Base-by-base conservation (phyloP, 345 rosid species). In the Nephelium lappaceum region DNA sequence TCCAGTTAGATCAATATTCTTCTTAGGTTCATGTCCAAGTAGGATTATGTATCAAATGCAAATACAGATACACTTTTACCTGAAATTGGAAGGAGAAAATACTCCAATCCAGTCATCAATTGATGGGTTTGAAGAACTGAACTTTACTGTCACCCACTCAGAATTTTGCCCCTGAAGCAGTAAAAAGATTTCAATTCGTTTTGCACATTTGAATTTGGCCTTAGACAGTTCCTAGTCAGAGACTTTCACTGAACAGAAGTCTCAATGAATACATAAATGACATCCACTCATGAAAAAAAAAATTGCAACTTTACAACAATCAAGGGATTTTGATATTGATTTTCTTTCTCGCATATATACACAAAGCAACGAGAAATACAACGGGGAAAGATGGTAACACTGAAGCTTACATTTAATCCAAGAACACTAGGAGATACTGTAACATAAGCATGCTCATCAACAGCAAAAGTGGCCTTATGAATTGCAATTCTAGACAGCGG, bases 61-160 rank as follows among this genome's bases (percentile, higher is more conserved):
- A 77, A 64, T 8, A 18, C 62, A 70, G n/a, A 16, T 24, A 47
- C 9, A 27, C 11, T 43, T 53, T 49, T 81, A 93, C 95, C 88
- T 89, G 85, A 93, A 88, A 81, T 91, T 86, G 69, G 90, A 86
- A 76, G 95, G 93, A 68, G 97, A 92, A 85, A 92, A 91, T 39
- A 92, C 93, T 64, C 89, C 97, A 80, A 93, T 88, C 93, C 97
- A 90, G 76, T 93, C 93, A 86, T 87, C 91, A 84, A 73, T 68
- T 15, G 91, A 86, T 57, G 97, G 93, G 62, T 80, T 83, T 4
- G 86, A 86, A 74, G 85, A 87, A 67, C 67, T 68, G 74, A 76
- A 91, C 60, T 87, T 84, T 55, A 93, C 85, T 31, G 80, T 82
- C 51, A 89, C 87, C 85, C 87, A 81, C 62, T 89, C 93, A 8